A percentile compares a stretch with the other conserved stretches of the same genome.
Conservation (phyloP, 257 asterid genomes). For the Solanum virginianum region DNA sequence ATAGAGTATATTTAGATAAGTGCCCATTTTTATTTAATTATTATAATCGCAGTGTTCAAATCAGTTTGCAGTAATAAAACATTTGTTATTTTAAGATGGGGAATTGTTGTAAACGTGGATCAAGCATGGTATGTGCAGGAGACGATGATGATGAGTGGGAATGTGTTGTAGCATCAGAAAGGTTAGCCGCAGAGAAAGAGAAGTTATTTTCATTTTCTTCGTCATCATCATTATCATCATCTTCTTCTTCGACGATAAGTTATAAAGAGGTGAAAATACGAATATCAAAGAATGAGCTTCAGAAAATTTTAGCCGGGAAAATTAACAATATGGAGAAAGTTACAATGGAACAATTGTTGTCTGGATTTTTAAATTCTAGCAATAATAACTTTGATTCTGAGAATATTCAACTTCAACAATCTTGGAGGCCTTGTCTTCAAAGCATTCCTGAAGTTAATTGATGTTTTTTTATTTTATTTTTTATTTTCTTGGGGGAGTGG, state of each 20-base stretch:
- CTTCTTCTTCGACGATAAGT: not conserved
- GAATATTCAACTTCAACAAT: not conserved
- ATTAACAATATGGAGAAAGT: not conserved
- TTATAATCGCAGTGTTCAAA: not conserved
- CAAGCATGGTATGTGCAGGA: not conserved
- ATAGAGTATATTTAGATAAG: not conserved
- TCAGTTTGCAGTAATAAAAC: not conserved
- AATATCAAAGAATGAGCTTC: not conserved
- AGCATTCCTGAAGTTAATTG: conserved; percentile 2
- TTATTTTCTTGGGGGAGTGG: too few species aligned
- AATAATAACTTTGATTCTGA: not conserved
- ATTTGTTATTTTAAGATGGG: not conserved
- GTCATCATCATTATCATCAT: not conserved
- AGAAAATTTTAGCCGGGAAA: not conserved
- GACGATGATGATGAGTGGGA: not conserved
- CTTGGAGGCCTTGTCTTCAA: conserved; percentile 7
- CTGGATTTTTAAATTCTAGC: not conserved
- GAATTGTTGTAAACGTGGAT: not conserved
- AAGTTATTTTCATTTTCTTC: not conserved
- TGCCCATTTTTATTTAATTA: not conserved
- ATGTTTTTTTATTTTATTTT: too few species aligned
- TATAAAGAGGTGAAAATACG: not conserved
- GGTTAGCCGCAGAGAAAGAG: not conserved
- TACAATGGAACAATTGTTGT: not conserved
- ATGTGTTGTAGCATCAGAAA: not conserved